Percentiles rank a stretch among this genome's conserved stretches.
phyloP scores from a whole-genome alignment of 1,139 yeast genomes.

The Kurtzmaniella natalensis region DNA sequence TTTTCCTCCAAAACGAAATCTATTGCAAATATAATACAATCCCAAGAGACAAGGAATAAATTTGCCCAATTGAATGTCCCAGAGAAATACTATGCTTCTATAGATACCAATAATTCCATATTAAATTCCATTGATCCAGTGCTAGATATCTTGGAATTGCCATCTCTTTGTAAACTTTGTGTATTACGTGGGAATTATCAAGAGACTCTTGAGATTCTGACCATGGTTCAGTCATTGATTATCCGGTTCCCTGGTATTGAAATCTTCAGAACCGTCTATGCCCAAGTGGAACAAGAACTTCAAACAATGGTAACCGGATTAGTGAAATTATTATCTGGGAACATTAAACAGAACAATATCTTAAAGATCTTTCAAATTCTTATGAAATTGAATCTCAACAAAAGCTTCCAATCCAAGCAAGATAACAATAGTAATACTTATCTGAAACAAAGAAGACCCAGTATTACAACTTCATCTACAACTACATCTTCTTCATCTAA shows the following conservation, averaged over 20 bases:
- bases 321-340: constrained; percentile 65
- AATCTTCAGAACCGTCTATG: constrained; percentile 52
- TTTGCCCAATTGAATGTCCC: constrained; percentile 1
- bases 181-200: constrained; percentile 83
- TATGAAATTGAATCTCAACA: constrained; percentile 46
- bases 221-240: constrained; percentile 61
- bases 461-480: constrained; percentile 6
- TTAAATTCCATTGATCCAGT: constrained; percentile 66
- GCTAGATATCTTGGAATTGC: constrained; percentile 77
- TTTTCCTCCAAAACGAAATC: constrained; percentile 20
- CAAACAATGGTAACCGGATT: constrained; percentile 64
- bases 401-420: constrained; percentile 18
- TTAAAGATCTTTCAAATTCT: constrained; percentile 76
- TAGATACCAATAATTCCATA: constrained; percentile 31
- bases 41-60: background rate
- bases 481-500: constrained; percentile 9
- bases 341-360: constrained; percentile 70
- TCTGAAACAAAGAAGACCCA: too few relatives aligned
- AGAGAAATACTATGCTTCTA: constrained; percentile 20
- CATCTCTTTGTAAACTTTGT: constrained; percentile 78
- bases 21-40: constrained; percentile 14
- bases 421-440: background rate
- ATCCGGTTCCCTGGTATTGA: constrained; percentile 64
- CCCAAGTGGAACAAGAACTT: constrained; percentile 54
- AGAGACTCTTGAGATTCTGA: constrained; percentile 78